Base-by-base conservation (phyloP, 1,284 basidiomycete genomes). In the Singerocomus inundabilis region DNA sequence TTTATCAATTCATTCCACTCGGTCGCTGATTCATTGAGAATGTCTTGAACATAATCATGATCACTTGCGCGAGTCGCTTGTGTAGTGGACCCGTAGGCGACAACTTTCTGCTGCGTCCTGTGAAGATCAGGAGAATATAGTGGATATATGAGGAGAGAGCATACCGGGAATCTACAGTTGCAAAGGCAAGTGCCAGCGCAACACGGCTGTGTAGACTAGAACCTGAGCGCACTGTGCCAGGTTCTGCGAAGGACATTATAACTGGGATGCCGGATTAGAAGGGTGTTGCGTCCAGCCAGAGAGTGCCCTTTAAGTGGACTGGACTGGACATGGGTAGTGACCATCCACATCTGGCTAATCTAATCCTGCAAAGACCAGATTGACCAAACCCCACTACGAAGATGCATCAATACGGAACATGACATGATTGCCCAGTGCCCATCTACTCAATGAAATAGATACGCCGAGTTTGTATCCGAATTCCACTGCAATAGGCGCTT, bases 21-120 rank as follows among this genome's bases (percentile, higher is more conserved):
- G 2, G 12, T 11, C 9, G 39, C 11, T 15, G 26, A 18, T 16
- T 31, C 49, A 3, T 21, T 15, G 24, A 52, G 6, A 16, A 51
- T 16, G 1, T 38, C 10, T 7, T 46, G 5, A 12, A 51, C 49
- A 21, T 51, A 51, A 45, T 51, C 49, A 16, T 21, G 33, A 6
- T 6, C 3, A 10, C 1, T 28, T 10, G 21, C 4, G 21, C 21
- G 21, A 21, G 21, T 21, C 21, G 21, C 21, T 21, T 30, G 37
- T 31, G 18, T 1, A 8, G 8, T 11, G 21, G 39, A 15, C 0
- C 29, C 39, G 3, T 25, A 44, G 2, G 44, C 3, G n/a, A 15
- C 6, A 8, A 43, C 24, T 6, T 7, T 12, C 39, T 26, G 15
- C 26, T 45, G 33, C 5, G 34, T 28, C n/a, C 37, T 52, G 7